Percentiles rank a stretch among this genome's conserved stretches.
phyloP scores from a whole-genome alignment of 129 eudicot species.

The Ambrosia trifida region DNA sequence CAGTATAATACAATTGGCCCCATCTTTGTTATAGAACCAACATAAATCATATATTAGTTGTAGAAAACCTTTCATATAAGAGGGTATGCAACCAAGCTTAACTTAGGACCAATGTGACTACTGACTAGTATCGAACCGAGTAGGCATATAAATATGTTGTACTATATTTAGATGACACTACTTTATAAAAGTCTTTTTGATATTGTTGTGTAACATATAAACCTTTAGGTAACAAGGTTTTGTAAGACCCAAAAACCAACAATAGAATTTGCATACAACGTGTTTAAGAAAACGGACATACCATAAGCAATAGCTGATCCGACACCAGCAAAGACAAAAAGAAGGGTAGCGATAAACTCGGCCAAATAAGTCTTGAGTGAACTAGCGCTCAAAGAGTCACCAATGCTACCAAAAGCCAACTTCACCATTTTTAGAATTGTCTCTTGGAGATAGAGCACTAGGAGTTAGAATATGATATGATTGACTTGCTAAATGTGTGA shows the following conservation, averaged over 20 bases:
- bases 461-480: not conserved
- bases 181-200: not conserved
- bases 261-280: not conserved
- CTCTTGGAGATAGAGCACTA: not conserved
- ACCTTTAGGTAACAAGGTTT: not conserved
- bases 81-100: not conserved
- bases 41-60: too few relatives aligned
- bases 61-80: too few relatives aligned
- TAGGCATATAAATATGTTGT: constrained; percentile 10
- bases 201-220: not conserved
- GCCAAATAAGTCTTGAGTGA: constrained; percentile 48
- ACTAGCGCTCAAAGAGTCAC: constrained; percentile 49
- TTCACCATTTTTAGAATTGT: constrained; percentile 43
- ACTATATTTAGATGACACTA: not conserved
- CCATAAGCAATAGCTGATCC: constrained; percentile 51
- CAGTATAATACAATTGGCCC: too few relatives aligned
- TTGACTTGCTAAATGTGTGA: constrained; percentile 28
- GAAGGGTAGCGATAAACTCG: constrained; percentile 57
- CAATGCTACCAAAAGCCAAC: constrained; percentile 47
- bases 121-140: not conserved
- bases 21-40: too few relatives aligned
- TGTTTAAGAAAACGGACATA: not conserved
- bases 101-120: constrained; percentile 1
- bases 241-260: not conserved
- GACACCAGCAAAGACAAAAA: constrained; percentile 57